These are phyloP conservation scores for Ceriops decandra DNA, from an alignment of 345 rosid genomes.

Conservation along the genomic window DNA sequence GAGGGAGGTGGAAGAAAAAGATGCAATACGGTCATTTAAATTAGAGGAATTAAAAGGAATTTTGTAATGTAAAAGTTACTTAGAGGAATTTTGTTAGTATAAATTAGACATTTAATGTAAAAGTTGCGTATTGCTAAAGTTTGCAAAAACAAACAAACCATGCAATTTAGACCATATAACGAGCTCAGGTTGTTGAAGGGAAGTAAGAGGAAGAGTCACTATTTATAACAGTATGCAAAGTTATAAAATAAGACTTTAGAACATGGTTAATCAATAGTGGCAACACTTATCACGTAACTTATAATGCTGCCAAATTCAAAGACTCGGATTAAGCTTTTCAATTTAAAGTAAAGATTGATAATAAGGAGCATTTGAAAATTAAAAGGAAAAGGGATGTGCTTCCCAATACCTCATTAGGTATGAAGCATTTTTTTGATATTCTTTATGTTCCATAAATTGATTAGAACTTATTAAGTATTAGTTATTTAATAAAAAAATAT, in stretches of 20 bases:
- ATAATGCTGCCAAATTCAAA: not conserved
- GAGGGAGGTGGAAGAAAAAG: not conserved
- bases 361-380: no score
- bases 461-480: no score
- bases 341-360: no score
- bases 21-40: no score
- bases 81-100: no score
- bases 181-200: not conserved
- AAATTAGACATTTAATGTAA: no score
- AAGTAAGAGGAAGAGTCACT: not conserved
- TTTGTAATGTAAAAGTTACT: no score
- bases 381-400: accelerated
- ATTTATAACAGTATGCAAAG: not conserved
- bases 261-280: not conserved
- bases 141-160: not conserved
- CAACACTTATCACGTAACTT: not conserved
- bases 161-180: not conserved
- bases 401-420: no score
- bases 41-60: no score
- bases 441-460: no score
- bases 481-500: no score
- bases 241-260: accelerated
- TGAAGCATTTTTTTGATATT: no score
- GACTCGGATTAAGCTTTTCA: not conserved
- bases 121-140: not conserved